Evolutionary conservation across 2,329 filamentous ascomycete genomes (phyloP), one percentile per base, ranked within the genome.

Genomic region (Penicillium sp.): DNA sequence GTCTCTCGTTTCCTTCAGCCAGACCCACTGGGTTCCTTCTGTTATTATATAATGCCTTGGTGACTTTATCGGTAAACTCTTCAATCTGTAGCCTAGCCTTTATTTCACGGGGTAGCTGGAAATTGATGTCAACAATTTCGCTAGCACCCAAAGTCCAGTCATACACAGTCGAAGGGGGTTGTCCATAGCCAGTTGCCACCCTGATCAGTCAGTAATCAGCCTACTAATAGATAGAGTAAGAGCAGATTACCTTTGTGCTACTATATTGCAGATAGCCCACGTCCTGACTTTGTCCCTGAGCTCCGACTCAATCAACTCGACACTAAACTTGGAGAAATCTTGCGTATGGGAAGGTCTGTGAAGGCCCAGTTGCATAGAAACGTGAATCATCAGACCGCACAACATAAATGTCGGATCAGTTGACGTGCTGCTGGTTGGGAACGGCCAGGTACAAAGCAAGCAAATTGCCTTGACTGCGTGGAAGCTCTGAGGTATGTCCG

Each of bases 191-290:
- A n/a, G 83, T 87, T 16, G 83, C 83, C 57, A 87, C 83, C 52
- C 81, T 84, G 12, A 57, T 5, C 7, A 54, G 28, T 57, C 23
- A 59, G 20, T 18, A 40, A 35, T 21, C 21, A 45, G 33, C 21
- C 4, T 16, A 6, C 38, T 42, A 4, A 8, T 7, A 26, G 14
- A 21, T 51, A 35, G 12, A 43, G 8, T 2, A 42, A 21, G 33
- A 5, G 42, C 28, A 51, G 64, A 74, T 62, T 75, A 83, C 81
- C 83, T 82, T 64, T 88, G 84, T 18, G 84, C 83, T 50, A 87
- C 84, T 60, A 86, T 82, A 64, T 88, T 88, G 70, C 85, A 86
- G 24, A 84, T 79, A 2, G 83, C 83, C 85, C 85, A 88, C 1
- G 85, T 88, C 61, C 83, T 79, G 35, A 87, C 77, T 46, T 85